A percentile compares a stretch with the other conserved stretches of the same genome.
phyloP scores from a whole-genome alignment of 2,329 filamentous ascomycete genomes.

The Colletotrichum lini region DNA sequence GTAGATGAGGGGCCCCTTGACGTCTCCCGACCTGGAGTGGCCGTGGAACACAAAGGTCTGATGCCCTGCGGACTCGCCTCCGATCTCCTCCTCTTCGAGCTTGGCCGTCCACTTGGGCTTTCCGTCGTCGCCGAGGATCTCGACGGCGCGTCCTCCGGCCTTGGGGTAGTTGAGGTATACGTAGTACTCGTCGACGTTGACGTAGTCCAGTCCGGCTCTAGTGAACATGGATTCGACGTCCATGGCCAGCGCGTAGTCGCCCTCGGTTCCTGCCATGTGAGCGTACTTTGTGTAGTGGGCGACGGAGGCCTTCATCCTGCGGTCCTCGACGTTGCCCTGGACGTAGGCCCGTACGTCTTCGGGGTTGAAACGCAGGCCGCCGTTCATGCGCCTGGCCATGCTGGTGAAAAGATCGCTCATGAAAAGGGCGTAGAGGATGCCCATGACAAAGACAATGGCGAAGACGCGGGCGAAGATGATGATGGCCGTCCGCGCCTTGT shows the following conservation, averaged over 20 bases:
- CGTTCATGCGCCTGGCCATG: slow-evolving; percentile 73
- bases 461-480: slow-evolving; percentile 81
- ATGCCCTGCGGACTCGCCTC: slow-evolving; percentile 73
- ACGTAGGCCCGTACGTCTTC: slow-evolving; percentile 85
- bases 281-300: slow-evolving; percentile 86
- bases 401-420: slow-evolving; percentile 85
- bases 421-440: slow-evolving; percentile 87
- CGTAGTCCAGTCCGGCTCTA: slow-evolving; percentile 80
- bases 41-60: slow-evolving; percentile 90
- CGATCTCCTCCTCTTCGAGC: slow-evolving; percentile 84
- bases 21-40: slow-evolving; percentile 88
- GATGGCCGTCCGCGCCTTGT: slow-evolving; percentile 53
- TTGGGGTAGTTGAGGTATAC: slow-evolving; percentile 95
- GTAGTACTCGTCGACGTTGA: slow-evolving; percentile 83
- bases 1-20: slow-evolving; percentile 89
- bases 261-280: slow-evolving; percentile 94
- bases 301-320: slow-evolving; percentile 79
- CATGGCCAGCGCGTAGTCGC: slow-evolving; percentile 87
- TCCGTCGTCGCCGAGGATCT: slow-evolving; percentile 80
- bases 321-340: slow-evolving; percentile 79
- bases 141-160: slow-evolving; percentile 81
- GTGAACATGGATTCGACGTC: slow-evolving; percentile 86
- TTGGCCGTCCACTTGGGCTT: slow-evolving; percentile 81
- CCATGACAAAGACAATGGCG: slow-evolving; percentile 81
- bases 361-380: slow-evolving; percentile 81